Conservation (phyloP, 2,329 filamentous ascomycete species). For the Ophiostoma pallidulum region DNA sequence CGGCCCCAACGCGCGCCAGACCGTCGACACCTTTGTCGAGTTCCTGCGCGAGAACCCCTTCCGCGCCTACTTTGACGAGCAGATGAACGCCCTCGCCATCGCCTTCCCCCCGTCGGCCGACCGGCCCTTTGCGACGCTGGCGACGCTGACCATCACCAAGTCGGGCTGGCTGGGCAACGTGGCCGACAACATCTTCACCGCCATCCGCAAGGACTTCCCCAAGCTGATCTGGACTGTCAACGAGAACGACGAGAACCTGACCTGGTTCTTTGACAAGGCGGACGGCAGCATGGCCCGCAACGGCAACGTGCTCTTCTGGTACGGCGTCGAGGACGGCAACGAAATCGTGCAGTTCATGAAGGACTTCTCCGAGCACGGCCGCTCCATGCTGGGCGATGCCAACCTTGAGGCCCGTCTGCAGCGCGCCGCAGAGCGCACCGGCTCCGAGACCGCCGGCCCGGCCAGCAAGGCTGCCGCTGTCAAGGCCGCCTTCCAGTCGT, state of each 20-base stretch:
- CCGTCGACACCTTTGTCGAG: conserved; percentile 79
- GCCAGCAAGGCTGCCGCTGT: conserved; percentile 2
- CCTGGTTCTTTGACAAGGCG: conserved; percentile 97
- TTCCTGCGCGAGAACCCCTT: conserved; percentile 69
- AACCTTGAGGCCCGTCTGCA: conserved; percentile 82
- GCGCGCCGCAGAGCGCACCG: conserved; percentile 54
- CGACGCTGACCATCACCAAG: conserved; percentile 88
- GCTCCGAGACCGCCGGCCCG: conserved; percentile 19
- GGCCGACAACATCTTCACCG: conserved; percentile 87
- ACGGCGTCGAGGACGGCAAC: conserved; percentile 71
- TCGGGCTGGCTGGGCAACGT: conserved; percentile 91
- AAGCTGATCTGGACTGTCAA: conserved; percentile 95
- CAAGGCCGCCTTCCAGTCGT: conserved; percentile 8
- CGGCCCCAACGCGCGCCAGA: conserved; percentile 69
- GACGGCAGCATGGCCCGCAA: conserved; percentile 81
- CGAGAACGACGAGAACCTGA: conserved; percentile 90
- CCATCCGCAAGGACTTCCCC: conserved; percentile 87
- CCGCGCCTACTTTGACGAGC: conserved; percentile 89
- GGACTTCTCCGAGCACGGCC: conserved; percentile 73
- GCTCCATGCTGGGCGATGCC: conserved; percentile 79
- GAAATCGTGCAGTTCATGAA: conserved; percentile 77
- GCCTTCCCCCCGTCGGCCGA: conserved; percentile 65
- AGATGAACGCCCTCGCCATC: conserved; percentile 85
- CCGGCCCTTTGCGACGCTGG: conserved; percentile 66
- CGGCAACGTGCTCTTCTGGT: conserved; percentile 93